phyloP scores from a whole-genome alignment of 1,139 yeast genomes.

The Suhomyces ambrosiae region DNA sequence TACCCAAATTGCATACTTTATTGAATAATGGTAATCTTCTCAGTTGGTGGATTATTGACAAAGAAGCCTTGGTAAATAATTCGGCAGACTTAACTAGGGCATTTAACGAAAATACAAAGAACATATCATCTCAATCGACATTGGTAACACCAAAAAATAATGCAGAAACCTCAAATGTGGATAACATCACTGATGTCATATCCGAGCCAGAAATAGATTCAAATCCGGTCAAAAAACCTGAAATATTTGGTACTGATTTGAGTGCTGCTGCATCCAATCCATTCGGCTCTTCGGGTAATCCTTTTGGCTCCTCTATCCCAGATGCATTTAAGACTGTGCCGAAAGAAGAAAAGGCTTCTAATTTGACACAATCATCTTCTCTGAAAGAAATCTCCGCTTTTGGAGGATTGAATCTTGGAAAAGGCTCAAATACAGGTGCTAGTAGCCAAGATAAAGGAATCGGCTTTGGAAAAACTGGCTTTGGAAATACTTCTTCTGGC shows the following conservation, averaged over 20 bases:
- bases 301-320: constrained; percentile 11
- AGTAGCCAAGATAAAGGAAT: too few species aligned
- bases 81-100: constrained; percentile 26
- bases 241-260: background rate
- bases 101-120: constrained; percentile 1
- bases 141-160: background rate
- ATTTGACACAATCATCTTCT: background rate
- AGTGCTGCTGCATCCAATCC: background rate
- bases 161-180: background rate
- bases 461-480: too few species aligned
- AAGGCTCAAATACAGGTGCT: too few species aligned
- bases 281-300: constrained; percentile 4
- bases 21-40: constrained; percentile 64
- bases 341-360: background rate
- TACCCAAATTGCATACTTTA: constrained; percentile 66
- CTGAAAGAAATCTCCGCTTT: background rate
- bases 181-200: background rate
- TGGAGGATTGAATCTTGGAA: background rate
- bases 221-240: background rate
- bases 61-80: constrained; percentile 42
- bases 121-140: background rate
- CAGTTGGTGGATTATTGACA: constrained; percentile 67
- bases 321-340: constrained; percentile 6
- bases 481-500: too few species aligned
- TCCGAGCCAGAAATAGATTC: background rate